These are phyloP conservation scores for Chaetomium sp. DNA, from an alignment of 2,329 filamentous ascomycete genomes.

Conservation along the genomic window DNA sequence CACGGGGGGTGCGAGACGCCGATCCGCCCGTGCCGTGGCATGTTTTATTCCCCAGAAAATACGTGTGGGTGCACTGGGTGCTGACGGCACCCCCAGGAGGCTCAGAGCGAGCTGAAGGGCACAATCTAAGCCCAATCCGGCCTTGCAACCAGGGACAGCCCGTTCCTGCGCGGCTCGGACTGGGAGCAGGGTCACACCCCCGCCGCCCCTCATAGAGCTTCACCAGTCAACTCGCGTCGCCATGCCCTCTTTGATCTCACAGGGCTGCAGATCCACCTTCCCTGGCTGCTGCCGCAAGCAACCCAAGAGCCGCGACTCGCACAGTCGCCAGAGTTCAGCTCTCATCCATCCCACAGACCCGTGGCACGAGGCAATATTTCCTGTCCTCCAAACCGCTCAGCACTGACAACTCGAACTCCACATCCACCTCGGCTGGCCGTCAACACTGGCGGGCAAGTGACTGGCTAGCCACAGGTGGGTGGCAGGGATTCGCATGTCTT, in stretches of 20 bases:
- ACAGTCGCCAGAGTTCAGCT: conserved; percentile 9
- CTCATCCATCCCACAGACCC: neutral
- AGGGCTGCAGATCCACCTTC: neutral
- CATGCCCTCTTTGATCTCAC: conserved; percentile 1
- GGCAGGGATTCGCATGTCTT: conserved; percentile 3
- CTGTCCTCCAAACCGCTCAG: neutral
- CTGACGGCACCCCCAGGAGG: conserved; percentile 16
- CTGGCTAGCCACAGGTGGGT: neutral
- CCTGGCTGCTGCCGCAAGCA: neutral
- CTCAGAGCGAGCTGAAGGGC: conserved; percentile 24
- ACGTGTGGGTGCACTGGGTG: conserved; percentile 7
- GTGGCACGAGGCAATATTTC: neutral
- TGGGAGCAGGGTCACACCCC: conserved; percentile 6
- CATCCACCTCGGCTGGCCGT: neutral
- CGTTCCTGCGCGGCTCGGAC: conserved; percentile 14
- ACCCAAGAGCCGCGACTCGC: neutral
- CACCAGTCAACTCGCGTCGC: conserved; percentile 12
- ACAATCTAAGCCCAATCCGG: conserved; percentile 20
- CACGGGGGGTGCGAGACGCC: conserved; percentile 2
- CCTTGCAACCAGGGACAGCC: conserved; percentile 9
- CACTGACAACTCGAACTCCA: neutral
- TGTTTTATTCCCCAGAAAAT: conserved; percentile 8
- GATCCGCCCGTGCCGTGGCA: conserved; percentile 8
- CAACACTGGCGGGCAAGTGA: neutral
- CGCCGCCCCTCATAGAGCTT: conserved; percentile 2